Base-by-base conservation (phyloP, 2,329 filamentous ascomycete genomes). In the Harringtonia lauricola region DNA sequence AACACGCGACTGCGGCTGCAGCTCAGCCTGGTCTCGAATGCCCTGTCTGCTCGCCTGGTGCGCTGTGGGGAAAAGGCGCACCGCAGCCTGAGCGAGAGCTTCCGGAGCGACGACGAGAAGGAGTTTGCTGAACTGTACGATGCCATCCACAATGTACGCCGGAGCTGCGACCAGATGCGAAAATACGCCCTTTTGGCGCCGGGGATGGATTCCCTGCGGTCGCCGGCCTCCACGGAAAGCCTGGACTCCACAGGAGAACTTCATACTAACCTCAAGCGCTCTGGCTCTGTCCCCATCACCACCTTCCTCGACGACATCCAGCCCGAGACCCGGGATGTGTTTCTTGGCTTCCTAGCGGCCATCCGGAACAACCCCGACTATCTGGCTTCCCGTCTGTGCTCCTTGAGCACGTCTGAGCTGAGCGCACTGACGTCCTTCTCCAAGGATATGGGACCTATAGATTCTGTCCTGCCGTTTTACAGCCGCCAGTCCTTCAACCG, bases 281-380 rank as follows among this genome's bases (percentile, higher is more conserved):
- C 68, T 43, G 63, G 65, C 43, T 57, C 66, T 18, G 57, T 61
- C 47, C 65, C 69, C 36, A 62, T 68, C 29, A 61, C 65, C 2
- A 76, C 78, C 2, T 83, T 83, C 52, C 64, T 84, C 42, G 76
- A 83, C 58, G 80, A 88, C 55, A 75, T 96, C 40, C 85, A 88
- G 41, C 70, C 77, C 45, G 79, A 83, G 49, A 79, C 86, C 44
- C 73, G 86, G 57, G 78, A 86, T 48, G 78, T 81, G 36, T 77
- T 95, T 47, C 60, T 95, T 46, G 76, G 79, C 49, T 90, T 96
- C 57, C 66, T 96, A 54, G 81, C 78, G 39, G 78, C 86, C 61
- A 75, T 95, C 49, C 80, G 90, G 54, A 88, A 83, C 50, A 89
- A 95, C 59, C 81, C 87, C 31, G 81, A 89, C 55, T 96, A 94